Evolutionary conservation across 352 stramenopile species (phyloP), one percentile per base, ranked within the genome.

Genomic region (Phytophthora sp.): DNA sequence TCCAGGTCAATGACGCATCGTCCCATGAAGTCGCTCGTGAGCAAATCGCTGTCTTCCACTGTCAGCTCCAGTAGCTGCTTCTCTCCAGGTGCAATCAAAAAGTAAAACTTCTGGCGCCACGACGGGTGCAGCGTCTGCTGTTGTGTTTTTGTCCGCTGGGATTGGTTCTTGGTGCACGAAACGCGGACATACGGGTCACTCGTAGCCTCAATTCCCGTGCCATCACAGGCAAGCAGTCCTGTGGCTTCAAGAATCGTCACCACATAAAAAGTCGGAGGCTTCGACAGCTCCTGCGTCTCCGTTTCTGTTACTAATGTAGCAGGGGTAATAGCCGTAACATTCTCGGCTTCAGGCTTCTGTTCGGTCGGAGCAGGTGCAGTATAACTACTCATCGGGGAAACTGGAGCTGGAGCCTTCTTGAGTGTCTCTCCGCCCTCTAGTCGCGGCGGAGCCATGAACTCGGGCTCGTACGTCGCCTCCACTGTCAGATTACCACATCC

Each of bases 81-180:
- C 11, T 81, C 61, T 2, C 44, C 44, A 16, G 69, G 69, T 30
- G 68, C 45, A 26, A 86, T 62, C 35, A 66, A 64, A 57, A 93
- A 93, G 67, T 79, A 93, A 69, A 91, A 93, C 0, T 67, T 74
- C 64, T 93, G 82, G 24, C 78, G 76, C 85, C 85, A 93, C 31
- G 76, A 78, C 20, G 85, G 82, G 35, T 77, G 59, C 7, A 93
- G 69, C 26, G 81, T 88, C 64, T 91, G 86, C 55, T 88, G 79
- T 41, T 84, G 63, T 11, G 76, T 84, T 39, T 82, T 82, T 26
- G 85, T 90, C n/a, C 71, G 67, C 61, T 91, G 81, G 6, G 74
- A 72, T 36, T 77, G 70, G 53, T 88, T 89, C 51, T 81, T 79
- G 11, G 76, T 82, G 63, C 72, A 86, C 27, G 71, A 60, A 30